phyloP scores from a whole-genome alignment of 331 rosid genomes.

The Quercus lobata region DNA sequence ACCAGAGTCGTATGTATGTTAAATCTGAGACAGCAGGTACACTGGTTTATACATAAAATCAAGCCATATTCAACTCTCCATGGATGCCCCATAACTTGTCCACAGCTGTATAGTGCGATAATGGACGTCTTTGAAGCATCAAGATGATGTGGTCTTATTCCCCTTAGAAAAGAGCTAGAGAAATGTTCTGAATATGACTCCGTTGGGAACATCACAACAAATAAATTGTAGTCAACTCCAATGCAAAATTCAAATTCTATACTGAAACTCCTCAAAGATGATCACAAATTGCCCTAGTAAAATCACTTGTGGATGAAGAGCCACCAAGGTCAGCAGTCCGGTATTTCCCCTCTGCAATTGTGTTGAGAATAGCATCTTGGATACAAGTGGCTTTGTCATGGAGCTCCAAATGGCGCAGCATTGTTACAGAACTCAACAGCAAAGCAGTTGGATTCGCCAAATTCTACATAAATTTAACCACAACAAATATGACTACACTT shows the following conservation, averaged over 20 bases:
- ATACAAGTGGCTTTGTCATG: constrained; percentile 73
- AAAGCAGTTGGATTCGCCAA: constrained; percentile 98
- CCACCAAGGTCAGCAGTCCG: constrained; percentile 99
- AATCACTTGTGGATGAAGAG: constrained; percentile 66
- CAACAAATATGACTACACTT: constrained; percentile 7
- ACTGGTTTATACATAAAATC: neutral
- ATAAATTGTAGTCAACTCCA: constrained; percentile 26
- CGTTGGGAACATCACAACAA: constrained; percentile 28
- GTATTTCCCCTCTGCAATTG: constrained; percentile 86
- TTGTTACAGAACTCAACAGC: constrained; percentile 77
- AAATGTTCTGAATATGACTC: constrained; percentile 24
- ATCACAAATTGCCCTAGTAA: constrained; percentile 69
- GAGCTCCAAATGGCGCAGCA: constrained; percentile 85
- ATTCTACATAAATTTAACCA: constrained; percentile 47
- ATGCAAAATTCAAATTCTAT: constrained; percentile 23
- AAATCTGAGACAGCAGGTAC: neutral
- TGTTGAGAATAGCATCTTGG: constrained; percentile 73
- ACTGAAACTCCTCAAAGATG: constrained; percentile 59
- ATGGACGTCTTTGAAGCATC: constrained; percentile 26
- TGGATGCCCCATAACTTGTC: constrained; percentile 5
- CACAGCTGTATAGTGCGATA: constrained; percentile 2
- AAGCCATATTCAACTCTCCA: neutral
- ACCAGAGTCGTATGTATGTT: neutral
- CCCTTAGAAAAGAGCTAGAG: constrained; percentile 25
- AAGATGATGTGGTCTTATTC: constrained; percentile 43